phyloP scores from a whole-genome alignment of 2,329 filamentous ascomycete species.

The Thielaviopsis musarum region DNA sequence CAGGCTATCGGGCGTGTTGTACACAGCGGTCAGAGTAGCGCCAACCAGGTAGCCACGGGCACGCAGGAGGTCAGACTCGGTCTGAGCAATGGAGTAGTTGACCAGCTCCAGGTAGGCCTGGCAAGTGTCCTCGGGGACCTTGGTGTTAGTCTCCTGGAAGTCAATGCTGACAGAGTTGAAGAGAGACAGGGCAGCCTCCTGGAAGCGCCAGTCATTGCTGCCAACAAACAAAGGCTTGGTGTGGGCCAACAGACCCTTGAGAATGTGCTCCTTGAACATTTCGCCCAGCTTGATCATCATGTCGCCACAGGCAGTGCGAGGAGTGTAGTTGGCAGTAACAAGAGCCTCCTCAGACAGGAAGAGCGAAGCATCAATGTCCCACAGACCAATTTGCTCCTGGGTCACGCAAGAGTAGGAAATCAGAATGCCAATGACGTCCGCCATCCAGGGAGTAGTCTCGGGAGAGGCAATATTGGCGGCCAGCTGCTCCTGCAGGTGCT shows the following conservation, averaged over 20 bases:
- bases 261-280: conserved; percentile 60
- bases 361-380: conserved; percentile 92
- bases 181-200: conserved; percentile 71
- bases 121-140: conserved; percentile 60
- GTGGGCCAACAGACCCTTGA: conserved; percentile 64
- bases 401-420: conserved; percentile 80
- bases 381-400: conserved; percentile 81
- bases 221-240: conserved; percentile 56
- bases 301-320: conserved; percentile 81
- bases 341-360: conserved; percentile 92
- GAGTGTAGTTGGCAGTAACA: conserved; percentile 89
- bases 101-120: conserved; percentile 66
- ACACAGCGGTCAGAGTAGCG: conserved; percentile 58
- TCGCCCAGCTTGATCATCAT: conserved; percentile 84
- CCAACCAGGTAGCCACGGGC: conserved; percentile 79
- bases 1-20: conserved; percentile 44
- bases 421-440: conserved; percentile 73
- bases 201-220: conserved; percentile 39
- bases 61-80: conserved; percentile 59
- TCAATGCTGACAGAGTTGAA: conserved; percentile 44
- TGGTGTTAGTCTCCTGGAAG: conserved; percentile 51
- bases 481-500: conserved; percentile 73
- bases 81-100: conserved; percentile 53
- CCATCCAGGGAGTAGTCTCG: conserved; percentile 59
- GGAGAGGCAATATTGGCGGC: conserved; percentile 35